Base-by-base conservation (phyloP, 164 flowering plant species). In the Pachysandra terminalis region DNA sequence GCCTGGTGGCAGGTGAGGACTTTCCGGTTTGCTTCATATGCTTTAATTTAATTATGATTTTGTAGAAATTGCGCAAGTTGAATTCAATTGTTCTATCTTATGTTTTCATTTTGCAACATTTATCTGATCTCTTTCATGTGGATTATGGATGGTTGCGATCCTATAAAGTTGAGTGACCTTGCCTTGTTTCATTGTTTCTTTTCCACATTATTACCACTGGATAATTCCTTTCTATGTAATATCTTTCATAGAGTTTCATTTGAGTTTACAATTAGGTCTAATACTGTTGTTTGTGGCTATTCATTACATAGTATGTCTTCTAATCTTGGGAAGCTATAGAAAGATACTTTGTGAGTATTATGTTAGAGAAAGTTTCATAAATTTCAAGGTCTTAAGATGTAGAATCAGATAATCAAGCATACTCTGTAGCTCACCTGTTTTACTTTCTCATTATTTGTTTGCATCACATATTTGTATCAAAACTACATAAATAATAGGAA, bases 1-100 rank as follows among this genome's bases (percentile, higher is more conserved):
- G 84, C 92, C 19, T 95, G 97, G 98, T 95, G 98, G 98, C 98
- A 90, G 91, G 97, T 91, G 75, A 78, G 69, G 19, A 56, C 37
- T 61, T 41, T 17, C 16, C 21, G 10, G 45, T 54, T 59, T 19
- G 8, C 16, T n/a, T 37, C 10, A 9, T 19, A 23, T 65, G 9
- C 0, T 12, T 51, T 22, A 14, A 28, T 35, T 14, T 13, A 45
- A 19, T 28, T 27, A 41, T 21, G 2, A 28, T 53, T 19, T 19
- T 16, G 0, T 49, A 21, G 22, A 56, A 21, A 1, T 7, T 19
- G 17, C 28, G 19, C 16, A 9, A 4, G 54, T 19, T 59, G 25
- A 41, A 23, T 19, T 32, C 12, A 28, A 37, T 19, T 41, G 14
- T 19, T 6, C 1, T 66, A 15, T 23, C 56, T 56, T 40, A 48